These are phyloP conservation scores for Amanita molliuscula DNA, from an alignment of 768 basidiomycete genomes.

Conservation along the genomic window DNA sequence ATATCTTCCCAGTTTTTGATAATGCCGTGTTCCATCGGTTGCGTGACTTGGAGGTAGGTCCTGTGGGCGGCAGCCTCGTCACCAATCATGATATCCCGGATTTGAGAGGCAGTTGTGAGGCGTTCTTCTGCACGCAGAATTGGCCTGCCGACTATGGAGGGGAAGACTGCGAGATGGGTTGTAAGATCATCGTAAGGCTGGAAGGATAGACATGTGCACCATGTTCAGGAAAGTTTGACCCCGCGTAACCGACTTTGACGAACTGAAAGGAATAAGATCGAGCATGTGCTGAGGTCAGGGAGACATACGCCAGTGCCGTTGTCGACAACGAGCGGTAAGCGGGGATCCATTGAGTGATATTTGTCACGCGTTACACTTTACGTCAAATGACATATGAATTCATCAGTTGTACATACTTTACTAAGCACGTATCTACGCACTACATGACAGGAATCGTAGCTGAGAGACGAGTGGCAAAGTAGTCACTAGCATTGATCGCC, in stretches of 20 bases:
- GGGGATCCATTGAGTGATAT: conserved; percentile 28
- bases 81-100: conserved; percentile 98
- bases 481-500: not conserved
- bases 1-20: conserved; percentile 99
- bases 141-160: conserved; percentile 92
- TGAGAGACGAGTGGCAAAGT: not conserved
- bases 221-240: conserved; percentile 92
- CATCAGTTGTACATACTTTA: too few relatives aligned
- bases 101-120: conserved; percentile 60
- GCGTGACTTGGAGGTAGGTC: conserved; percentile 92
- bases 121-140: conserved; percentile 98
- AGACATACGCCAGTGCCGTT: conserved; percentile 78
- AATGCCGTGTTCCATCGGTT: conserved; percentile 99
- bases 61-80: conserved; percentile 93
- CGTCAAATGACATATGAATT: too few relatives aligned
- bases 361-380: too few relatives aligned
- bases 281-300: not conserved
- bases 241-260: conserved; percentile 85
- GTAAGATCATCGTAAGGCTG: not conserved
- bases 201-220: conserved; percentile 34
- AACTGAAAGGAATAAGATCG: conserved; percentile 39
- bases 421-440: not conserved
- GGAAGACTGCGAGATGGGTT: conserved; percentile 56
- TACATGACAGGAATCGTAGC: not conserved
- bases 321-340: conserved; percentile 66